Base-by-base conservation (phyloP, 768 basidiomycete genomes). In the Tricholoma furcatifolium region DNA sequence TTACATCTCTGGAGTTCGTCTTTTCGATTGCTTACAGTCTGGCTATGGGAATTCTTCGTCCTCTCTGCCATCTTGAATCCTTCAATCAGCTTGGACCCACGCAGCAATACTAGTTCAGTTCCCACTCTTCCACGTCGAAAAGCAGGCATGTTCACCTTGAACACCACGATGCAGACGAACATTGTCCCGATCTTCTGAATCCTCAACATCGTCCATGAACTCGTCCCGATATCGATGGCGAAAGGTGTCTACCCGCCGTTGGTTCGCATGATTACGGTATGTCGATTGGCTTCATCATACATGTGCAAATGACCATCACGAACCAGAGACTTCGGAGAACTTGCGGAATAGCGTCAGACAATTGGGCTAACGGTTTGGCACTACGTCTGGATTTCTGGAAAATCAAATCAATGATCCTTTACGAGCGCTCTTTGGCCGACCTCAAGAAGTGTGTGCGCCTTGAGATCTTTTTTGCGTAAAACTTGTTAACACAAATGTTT, bases 311-410 rank as follows among this genome's bases (percentile, higher is more conserved):
- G 9, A 55, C 47, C 11, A 31, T 55, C 11, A 20, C 38, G 1
- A 55, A 55, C 34, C 53, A 43, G 11, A 18, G 56, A 53, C 34
- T 57, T 57, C 14, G n/a, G 8, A 6, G 52, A 50, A 6, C 39
- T 57, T 2, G 47, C 44, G n/a, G 56, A 53, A 30, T 43, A 51
- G 44, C 53, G 56, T 27, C 43, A 53, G 12, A 57, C 20, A n/a
- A 54, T 57, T n/a, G 30, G 43, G 6, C 51, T 57, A 9, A 34
- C 50, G 1, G 36, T 57, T 30, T 53, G 51, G 47, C 47, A 48
- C 52, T 3, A 57, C 56, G 1, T 38, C 43, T 2, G 48, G 43
- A 11, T 43, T 10, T 40, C 36, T 42, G n/a, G 39, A 49, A 21
- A 24, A 30, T 6, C 43, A 57, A 3, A 30, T 54, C 15, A 50